Evolutionary conservation across 495 filamentous ascomycete species (phyloP), one percentile per base, ranked within the genome.

Genomic region (Penicillium canariense): DNA sequence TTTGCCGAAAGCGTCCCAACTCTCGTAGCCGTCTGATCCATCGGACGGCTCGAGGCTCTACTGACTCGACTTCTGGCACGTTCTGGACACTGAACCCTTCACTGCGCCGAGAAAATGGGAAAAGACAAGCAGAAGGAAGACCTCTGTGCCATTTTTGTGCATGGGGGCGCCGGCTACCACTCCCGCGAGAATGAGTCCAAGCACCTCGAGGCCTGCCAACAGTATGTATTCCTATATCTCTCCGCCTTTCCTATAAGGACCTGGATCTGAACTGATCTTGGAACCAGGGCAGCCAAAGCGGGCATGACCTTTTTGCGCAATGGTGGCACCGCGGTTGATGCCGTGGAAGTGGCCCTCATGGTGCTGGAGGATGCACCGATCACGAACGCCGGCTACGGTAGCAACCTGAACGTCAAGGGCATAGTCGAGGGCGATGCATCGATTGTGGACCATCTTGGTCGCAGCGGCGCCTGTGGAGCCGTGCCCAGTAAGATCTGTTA

Each of bases 151-250:
- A 88, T 97, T 30, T 97, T 96, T 65, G 84, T 97, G 52, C 94
- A 98, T 75, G 94, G 92, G 18, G 94, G 94, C 11, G 94, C 94
- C 15, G 94, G 94, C n/a, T 97, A 87, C 62, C 94, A 98, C 68
- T 96, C 89, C 60, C 62, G 75, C 14, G 80, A 86, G 46, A 97
- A 97, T 70, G 91, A 97, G 65, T 72, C 75, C 14, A 75, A 86
- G 32, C 94, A 98, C 66, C 80, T 97, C 11, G 74, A 86, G 60
- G 89, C 90, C 18, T 97, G 94, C 68, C 84, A 85, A 56, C 84
- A 90, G 94, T 97, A 78, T 76, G 89, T 81, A 17, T 14, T 42
- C 11, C 51, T 18, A 14, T 25, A 28, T 46, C 7, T n/a, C n/a
- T n/a, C n/a, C n/a, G n/a, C 2, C 30, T 43, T 17, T 30, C 20